Conservation (phyloP, 2,329 filamentous ascomycete genomes). For the Fusarium albosuccineum region DNA sequence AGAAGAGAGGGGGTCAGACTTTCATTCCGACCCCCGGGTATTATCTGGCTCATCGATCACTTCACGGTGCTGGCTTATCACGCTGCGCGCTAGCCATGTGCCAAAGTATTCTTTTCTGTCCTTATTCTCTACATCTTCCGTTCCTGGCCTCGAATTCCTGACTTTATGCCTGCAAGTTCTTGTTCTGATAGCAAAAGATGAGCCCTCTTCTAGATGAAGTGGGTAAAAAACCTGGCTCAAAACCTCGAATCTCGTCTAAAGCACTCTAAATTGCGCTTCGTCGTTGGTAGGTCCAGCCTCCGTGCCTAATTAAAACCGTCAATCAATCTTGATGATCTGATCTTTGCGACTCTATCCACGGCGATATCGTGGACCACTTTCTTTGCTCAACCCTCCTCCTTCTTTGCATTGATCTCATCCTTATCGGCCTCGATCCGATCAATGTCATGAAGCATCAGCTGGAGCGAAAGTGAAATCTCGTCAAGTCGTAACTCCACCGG, state of each 20-base stretch:
- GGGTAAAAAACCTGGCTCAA: neutral
- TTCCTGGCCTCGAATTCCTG: neutral
- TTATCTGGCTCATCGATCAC: no score
- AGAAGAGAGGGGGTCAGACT: no score
- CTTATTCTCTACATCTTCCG: neutral
- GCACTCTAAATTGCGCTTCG: slow-evolving; percentile 1
- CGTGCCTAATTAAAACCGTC: slow-evolving; percentile 12
- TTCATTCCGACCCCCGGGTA: no score
- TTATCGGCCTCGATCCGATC: slow-evolving; percentile 6
- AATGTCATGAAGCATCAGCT: slow-evolving; percentile 23
- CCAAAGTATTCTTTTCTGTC: neutral
- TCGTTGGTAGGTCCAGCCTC: slow-evolving; percentile 23
- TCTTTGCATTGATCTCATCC: neutral
- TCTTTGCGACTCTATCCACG: neutral
- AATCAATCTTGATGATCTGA: slow-evolving; percentile 2
- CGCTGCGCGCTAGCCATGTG: neutral
- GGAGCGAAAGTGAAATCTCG: slow-evolving; percentile 23
- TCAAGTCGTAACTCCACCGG: slow-evolving; percentile 17
- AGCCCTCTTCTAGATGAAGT: slow-evolving; percentile 10
- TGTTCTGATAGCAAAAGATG: slow-evolving; percentile 25
- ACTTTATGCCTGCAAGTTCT: neutral
- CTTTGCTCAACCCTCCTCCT: slow-evolving; percentile 5
- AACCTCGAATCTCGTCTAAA: slow-evolving; percentile 21
- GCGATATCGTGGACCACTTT: slow-evolving; percentile 17
- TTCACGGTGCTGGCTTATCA: no score